Evolutionary conservation across 768 basidiomycete species (phyloP).

Genomic region (Rhodotorula babjevae): DNA sequence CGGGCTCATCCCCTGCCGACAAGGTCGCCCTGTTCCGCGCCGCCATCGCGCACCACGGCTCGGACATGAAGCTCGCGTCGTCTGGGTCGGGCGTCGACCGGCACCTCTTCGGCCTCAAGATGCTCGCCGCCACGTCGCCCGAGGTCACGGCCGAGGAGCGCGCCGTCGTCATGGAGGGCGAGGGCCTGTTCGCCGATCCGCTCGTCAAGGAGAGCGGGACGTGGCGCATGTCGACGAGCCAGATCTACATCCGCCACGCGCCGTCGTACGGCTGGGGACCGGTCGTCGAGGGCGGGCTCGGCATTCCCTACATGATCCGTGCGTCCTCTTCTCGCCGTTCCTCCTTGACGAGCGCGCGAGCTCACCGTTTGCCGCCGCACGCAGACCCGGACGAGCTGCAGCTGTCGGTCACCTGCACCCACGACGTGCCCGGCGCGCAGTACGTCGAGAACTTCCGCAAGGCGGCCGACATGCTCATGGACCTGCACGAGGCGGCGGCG

Average conservation of each 20-base stretch:
- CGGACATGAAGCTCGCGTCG: constrained; percentile 82
- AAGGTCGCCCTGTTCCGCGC: constrained; percentile 62
- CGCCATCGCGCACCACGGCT: constrained; percentile 70
- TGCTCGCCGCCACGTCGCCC: constrained; percentile 53
- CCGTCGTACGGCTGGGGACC: constrained; percentile 62
- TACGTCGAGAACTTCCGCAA: constrained; percentile 31
- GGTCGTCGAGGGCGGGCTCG: constrained; percentile 87
- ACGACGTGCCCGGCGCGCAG: constrained; percentile 15
- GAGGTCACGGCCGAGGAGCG: constrained; percentile 1
- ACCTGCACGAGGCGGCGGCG: constrained; percentile 27
- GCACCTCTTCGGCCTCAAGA: constrained; percentile 87
- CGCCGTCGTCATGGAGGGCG: neutral
- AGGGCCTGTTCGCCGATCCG: constrained; percentile 46
- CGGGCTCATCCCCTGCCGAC: constrained; percentile 54
- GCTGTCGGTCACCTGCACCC: constrained; percentile 37
- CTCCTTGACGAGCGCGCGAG: too few relatives aligned
- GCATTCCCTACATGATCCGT: constrained; percentile 75
- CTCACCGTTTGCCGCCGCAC: neutral
- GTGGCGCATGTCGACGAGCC: constrained; percentile 90
- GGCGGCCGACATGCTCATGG: constrained; percentile 42
- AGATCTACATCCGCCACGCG: constrained; percentile 53
- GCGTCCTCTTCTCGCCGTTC: neutral
- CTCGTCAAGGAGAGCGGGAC: constrained; percentile 70
- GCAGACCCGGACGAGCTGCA: constrained; percentile 40
- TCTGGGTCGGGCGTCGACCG: constrained; percentile 88